These are phyloP conservation scores for Penicillium bovifimosum DNA, from an alignment of 495 filamentous ascomycete genomes.

Conservation along the genomic window DNA sequence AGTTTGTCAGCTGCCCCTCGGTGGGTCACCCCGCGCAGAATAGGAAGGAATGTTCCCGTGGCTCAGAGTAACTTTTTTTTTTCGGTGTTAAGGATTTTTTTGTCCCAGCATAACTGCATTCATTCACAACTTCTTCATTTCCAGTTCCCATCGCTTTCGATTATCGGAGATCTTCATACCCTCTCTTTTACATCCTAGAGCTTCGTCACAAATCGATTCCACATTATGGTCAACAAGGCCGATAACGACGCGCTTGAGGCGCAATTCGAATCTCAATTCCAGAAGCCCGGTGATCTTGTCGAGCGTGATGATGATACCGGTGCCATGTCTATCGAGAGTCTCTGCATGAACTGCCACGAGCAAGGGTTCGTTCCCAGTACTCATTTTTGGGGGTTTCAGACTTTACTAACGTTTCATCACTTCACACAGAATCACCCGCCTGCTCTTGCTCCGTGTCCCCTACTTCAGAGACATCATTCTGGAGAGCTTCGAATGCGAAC, in stretches of 20 bases:
- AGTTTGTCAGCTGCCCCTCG: slow-evolving; percentile 23
- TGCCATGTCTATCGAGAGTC: slow-evolving; percentile 51
- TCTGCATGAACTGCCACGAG: slow-evolving; percentile 85
- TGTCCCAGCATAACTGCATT: not conserved
- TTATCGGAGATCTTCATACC: not conserved
- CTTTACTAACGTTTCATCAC: slow-evolving; percentile 2
- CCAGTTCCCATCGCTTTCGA: not conserved
- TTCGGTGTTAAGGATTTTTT: slow-evolving; percentile 16
- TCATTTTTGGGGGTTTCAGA: not conserved
- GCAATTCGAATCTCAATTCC: slow-evolving; percentile 42
- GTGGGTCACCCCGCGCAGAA: slow-evolving; percentile 37
- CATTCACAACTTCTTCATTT: not conserved
- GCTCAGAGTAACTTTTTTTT: slow-evolving; percentile 24
- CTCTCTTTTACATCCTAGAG: not conserved
- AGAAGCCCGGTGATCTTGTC: slow-evolving; percentile 40
- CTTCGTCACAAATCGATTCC: not conserved
- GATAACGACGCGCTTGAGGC: slow-evolving; percentile 24
- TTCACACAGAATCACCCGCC: slow-evolving; percentile 57
- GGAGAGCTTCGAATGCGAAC: slow-evolving; percentile 88
- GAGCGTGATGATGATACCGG: slow-evolving; percentile 43
- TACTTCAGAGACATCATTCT: slow-evolving; percentile 96
- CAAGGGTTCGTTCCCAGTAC: slow-evolving; percentile 53
- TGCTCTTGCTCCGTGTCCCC: slow-evolving; percentile 85
- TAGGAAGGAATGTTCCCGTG: slow-evolving; percentile 36
- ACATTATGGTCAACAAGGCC: slow-evolving; percentile 32